Evolutionary conservation across 176 grass and related monocot species (phyloP).

Genomic region (Olyra latifolia): DNA sequence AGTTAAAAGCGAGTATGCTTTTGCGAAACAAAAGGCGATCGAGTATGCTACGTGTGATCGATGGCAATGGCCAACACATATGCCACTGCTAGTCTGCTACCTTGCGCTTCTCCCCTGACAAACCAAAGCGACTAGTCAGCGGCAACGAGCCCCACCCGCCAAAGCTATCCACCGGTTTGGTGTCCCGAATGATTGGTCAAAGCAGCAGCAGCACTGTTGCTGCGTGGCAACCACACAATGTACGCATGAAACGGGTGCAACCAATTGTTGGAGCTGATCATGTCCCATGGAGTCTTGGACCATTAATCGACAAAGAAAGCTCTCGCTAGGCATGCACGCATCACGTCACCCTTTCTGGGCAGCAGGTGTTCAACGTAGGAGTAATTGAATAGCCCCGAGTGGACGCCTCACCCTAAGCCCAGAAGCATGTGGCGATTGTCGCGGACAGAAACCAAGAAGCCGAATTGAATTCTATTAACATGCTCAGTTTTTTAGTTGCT

Average conservation of each 20-base stretch:
- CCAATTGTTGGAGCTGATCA: not conserved
- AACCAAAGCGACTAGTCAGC: not conserved
- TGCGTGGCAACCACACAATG: not conserved
- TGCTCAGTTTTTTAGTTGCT: not conserved
- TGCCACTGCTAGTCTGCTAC: not conserved
- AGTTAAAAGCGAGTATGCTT: not conserved
- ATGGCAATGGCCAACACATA: not conserved
- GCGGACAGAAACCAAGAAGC: not conserved
- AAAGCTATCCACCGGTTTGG: not conserved
- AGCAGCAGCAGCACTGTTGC: not conserved
- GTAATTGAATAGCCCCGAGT: not conserved
- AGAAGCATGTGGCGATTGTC: not conserved
- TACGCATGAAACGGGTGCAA: not conserved
- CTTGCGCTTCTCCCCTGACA: not conserved
- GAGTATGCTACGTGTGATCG: not conserved
- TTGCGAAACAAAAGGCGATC: not conserved
- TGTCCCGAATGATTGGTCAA: slow-evolving; percentile 36
- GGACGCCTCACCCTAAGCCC: not conserved
- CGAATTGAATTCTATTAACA: not conserved
- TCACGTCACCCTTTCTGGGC: not conserved
- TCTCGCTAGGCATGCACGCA: slow-evolving; percentile 26
- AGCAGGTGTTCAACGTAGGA: not conserved
- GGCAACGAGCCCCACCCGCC: not conserved
- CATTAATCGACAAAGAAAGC: slow-evolving; percentile 28
- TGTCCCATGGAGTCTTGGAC: not conserved